These are phyloP conservation scores for Stenogyne calaminthoides DNA, from an alignment of 305 asterid species.

Conservation along the genomic window DNA sequence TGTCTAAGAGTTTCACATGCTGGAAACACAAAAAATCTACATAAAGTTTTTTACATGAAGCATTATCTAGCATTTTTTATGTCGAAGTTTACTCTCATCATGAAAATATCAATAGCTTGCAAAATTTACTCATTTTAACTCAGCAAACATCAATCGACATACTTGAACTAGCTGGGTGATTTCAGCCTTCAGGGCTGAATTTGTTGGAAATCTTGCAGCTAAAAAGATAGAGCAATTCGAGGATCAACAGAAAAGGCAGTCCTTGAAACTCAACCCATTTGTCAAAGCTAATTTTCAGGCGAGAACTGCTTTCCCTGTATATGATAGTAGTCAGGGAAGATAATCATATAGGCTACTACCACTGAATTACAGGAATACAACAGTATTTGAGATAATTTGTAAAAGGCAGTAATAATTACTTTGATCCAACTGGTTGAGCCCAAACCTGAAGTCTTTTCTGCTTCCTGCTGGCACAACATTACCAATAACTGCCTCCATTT, in stretches of 20 bases:
- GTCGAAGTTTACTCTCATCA: constrained; percentile 18
- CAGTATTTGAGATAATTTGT: constrained; percentile 17
- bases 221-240: constrained; percentile 75
- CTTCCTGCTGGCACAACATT: constrained; percentile 97
- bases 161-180: constrained; percentile 85
- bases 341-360: constrained; percentile 20
- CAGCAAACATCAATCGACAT: constrained; percentile 38
- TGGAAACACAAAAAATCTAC: constrained; percentile 22
- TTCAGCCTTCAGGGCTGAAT: constrained; percentile 81
- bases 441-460: constrained; percentile 99
- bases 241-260: constrained; percentile 96
- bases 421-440: constrained; percentile 95
- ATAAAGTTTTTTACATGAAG: too few relatives aligned
- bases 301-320: constrained; percentile 72
- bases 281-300: constrained; percentile 83
- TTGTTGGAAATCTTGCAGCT: constrained; percentile 91
- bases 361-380: constrained; percentile 16
- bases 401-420: constrained; percentile 50
- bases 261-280: constrained; percentile 91
- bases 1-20: background rate
- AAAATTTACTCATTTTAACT: constrained; percentile 19
- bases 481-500: constrained; percentile 87
- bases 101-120: constrained; percentile 7
- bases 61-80: too few relatives aligned
- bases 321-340: constrained; percentile 23